Conservation (phyloP, 2,329 filamentous ascomycete species). For the Pseudogymnoascus sp. region DNA sequence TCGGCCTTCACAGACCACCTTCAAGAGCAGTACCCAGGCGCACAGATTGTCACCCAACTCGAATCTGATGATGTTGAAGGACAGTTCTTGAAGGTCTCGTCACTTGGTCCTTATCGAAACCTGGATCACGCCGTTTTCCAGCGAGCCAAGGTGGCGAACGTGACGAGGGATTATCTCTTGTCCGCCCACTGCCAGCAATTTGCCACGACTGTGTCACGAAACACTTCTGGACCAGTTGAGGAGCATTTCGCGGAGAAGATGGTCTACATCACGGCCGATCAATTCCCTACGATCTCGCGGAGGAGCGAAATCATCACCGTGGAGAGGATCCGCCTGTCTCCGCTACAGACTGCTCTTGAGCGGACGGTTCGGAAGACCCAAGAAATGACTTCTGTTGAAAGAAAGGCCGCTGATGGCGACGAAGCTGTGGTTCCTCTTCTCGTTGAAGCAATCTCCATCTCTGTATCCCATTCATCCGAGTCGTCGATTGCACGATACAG, state of each 20-base stretch:
- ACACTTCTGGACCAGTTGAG: conserved; percentile 59
- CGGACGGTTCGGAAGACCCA: conserved; percentile 85
- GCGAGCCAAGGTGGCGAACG: conserved; percentile 73
- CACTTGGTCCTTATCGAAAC: conserved; percentile 77
- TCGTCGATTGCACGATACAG: conserved; percentile 74
- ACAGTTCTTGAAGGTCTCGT: conserved; percentile 78
- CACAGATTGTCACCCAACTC: conserved; percentile 67
- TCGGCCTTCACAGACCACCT: conserved; percentile 83
- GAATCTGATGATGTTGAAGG: conserved; percentile 78
- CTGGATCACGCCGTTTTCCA: conserved; percentile 79
- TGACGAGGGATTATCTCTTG: conserved; percentile 80
- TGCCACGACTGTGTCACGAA: conserved; percentile 66
- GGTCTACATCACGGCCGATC: conserved; percentile 73
- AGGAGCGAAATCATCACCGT: conserved; percentile 75
- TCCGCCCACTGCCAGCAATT: conserved; percentile 72
- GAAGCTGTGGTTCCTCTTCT: conserved; percentile 62
- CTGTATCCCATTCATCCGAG: conserved; percentile 68
- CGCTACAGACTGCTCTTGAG: conserved; percentile 84
- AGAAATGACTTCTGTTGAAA: conserved; percentile 72
- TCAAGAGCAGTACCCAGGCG: conserved; percentile 81
- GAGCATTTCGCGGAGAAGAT: conserved; percentile 79
- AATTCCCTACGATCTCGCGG: conserved; percentile 85
- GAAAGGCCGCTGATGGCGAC: conserved; percentile 65
- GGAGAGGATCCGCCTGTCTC: conserved; percentile 55
- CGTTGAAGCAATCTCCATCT: conserved; percentile 68